Conservation (phyloP, 2,329 filamentous ascomycete genomes). For the Talaromyces amestolkiae region DNA sequence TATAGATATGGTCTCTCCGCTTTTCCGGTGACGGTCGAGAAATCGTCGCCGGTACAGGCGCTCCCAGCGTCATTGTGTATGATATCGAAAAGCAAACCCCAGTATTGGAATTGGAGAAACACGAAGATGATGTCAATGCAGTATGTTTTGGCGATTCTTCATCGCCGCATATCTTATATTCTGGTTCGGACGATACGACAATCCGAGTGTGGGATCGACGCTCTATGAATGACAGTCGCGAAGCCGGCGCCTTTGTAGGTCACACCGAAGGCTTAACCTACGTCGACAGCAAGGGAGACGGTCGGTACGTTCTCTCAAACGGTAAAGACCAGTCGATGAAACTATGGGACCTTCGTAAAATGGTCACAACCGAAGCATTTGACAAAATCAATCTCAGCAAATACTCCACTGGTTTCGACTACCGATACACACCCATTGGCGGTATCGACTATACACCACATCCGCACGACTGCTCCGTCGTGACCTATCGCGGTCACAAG, state of each 20-base stretch:
- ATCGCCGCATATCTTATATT: conserved; percentile 92
- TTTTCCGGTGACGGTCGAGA: conserved; percentile 91
- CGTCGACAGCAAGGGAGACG: conserved; percentile 79
- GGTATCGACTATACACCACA: conserved; percentile 61
- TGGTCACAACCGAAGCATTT: conserved; percentile 67
- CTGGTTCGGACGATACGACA: conserved; percentile 89
- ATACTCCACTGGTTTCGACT: conserved; percentile 62
- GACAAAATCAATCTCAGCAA: conserved; percentile 52
- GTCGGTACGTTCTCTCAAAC: conserved; percentile 87
- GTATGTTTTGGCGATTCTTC: conserved; percentile 89
- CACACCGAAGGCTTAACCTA: conserved; percentile 66
- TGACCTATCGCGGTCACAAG: conserved; percentile 87
- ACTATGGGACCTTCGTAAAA: conserved; percentile 90
- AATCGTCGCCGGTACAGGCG: conserved; percentile 82
- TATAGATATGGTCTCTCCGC: conserved; percentile 78
- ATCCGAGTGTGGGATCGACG: conserved; percentile 95
- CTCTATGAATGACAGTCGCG: conserved; percentile 60
- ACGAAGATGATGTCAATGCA: conserved; percentile 88
- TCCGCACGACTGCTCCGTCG: conserved; percentile 82
- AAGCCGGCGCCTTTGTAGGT: conserved; percentile 63
- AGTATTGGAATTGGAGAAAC: conserved; percentile 72
- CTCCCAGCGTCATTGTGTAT: conserved; percentile 79
- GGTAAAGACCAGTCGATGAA: conserved; percentile 97
- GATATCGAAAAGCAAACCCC: conserved; percentile 80
- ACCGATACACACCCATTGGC: conserved; percentile 58